These are phyloP conservation scores for Orbilia javanica DNA, from an alignment of 2,329 filamentous ascomycete genomes.

Conservation along the genomic window DNA sequence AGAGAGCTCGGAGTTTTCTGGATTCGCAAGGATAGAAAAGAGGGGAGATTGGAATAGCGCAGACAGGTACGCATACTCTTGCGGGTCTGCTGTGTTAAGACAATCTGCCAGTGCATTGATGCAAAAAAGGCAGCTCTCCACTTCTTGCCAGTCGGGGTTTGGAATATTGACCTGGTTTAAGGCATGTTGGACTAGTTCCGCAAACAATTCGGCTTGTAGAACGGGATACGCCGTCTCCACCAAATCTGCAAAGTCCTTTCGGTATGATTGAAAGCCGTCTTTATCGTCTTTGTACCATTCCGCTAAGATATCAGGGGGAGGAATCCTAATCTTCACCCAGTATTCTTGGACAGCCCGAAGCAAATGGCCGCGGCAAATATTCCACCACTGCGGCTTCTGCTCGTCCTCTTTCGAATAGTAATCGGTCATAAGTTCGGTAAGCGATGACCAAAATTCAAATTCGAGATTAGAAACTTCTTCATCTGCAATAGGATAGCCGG, in stretches of 20 bases:
- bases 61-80: slow-evolving; percentile 62
- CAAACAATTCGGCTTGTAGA: slow-evolving; percentile 67
- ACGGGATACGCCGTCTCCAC: slow-evolving; percentile 77
- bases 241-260: slow-evolving; percentile 83
- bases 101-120: slow-evolving; percentile 64
- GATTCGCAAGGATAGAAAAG: slow-evolving; percentile 71
- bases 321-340: slow-evolving; percentile 78
- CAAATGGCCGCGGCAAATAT: slow-evolving; percentile 72
- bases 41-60: slow-evolving; percentile 70
- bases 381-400: slow-evolving; percentile 71
- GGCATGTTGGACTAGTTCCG: slow-evolving; percentile 67
- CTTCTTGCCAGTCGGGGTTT: slow-evolving; percentile 67
- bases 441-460: slow-evolving; percentile 85
- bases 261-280: slow-evolving; percentile 77
- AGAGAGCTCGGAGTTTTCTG: slow-evolving; percentile 54
- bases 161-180: slow-evolving; percentile 62
- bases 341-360: slow-evolving; percentile 76
- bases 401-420: slow-evolving; percentile 70
- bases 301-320: slow-evolving; percentile 71
- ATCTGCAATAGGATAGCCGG: slow-evolving; percentile 77
- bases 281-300: slow-evolving; percentile 79
- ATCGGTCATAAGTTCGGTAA: slow-evolving; percentile 77
- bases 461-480: slow-evolving; percentile 80
- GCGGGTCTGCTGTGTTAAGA: slow-evolving; percentile 61
- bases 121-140: slow-evolving; percentile 70